Percentiles rank a stretch among this genome's conserved stretches.
phyloP scores from a whole-genome alignment of 75 land plant genomes.

The Picea glauca region DNA sequence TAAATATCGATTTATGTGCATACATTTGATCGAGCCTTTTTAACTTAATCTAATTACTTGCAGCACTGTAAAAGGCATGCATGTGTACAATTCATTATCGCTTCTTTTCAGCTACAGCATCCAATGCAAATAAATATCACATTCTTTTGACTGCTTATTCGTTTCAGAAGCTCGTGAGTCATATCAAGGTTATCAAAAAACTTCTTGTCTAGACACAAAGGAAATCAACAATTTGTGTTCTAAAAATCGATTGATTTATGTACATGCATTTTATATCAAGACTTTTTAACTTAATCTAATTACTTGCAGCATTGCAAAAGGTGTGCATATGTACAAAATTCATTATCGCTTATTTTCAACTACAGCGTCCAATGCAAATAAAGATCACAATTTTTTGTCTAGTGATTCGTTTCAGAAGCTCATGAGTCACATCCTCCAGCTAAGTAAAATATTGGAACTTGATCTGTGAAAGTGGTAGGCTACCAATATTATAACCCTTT shows the following conservation, averaged over 20 bases:
- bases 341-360: not conserved
- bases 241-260: not conserved
- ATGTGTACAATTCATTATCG: not conserved
- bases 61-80: not conserved
- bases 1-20: not conserved
- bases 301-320: not conserved
- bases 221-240: too few relatives aligned
- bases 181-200: too few relatives aligned
- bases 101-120: not conserved
- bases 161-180: not conserved
- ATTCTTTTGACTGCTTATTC: not conserved
- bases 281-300: not conserved
- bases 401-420: not conserved
- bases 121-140: not conserved
- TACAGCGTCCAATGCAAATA: not conserved
- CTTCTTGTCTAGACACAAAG: too few relatives aligned
- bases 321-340: not conserved
- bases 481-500: not conserved
- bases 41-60: not conserved
- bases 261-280: not conserved
- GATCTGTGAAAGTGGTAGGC: not conserved
- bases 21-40: not conserved
- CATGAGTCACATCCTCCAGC: not conserved
- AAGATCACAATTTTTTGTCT: not conserved
- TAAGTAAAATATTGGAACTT: not conserved